Evolutionary conservation across 1,284 basidiomycete genomes (phyloP).

Genomic region (Cutaneotrichosporon sp.): DNA sequence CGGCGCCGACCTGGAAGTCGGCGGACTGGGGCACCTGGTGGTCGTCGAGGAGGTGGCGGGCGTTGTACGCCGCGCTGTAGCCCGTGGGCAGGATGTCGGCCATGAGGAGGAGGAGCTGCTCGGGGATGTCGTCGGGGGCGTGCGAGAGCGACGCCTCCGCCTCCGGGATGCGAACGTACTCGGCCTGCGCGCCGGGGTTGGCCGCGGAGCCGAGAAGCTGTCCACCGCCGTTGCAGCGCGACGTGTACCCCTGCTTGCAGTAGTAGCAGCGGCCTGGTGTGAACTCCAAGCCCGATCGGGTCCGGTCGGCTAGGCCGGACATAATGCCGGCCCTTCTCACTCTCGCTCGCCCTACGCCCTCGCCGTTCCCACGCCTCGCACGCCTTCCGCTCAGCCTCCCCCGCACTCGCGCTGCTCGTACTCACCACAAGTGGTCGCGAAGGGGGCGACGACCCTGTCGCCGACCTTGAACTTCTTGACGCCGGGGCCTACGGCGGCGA

Average conservation of each 20-base stretch:
- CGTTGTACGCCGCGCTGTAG: conserved; percentile 54
- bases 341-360: too few relatives aligned
- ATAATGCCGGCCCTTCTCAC: too few relatives aligned
- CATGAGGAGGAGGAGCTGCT: conserved; percentile 55
- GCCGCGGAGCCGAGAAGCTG: conserved; percentile 55
- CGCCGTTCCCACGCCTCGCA: background rate
- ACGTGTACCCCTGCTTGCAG: conserved; percentile 74
- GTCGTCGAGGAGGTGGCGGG: conserved; percentile 42
- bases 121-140: conserved; percentile 46
- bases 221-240: conserved; percentile 63
- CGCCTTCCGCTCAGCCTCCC: background rate
- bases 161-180: conserved; percentile 74
- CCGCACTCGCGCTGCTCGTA: conserved; percentile 47
- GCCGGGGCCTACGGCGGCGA: conserved; percentile 69
- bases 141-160: conserved; percentile 53
- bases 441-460: conserved; percentile 83
- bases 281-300: conserved; percentile 6
- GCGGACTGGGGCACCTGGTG: conserved; percentile 5
- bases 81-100: conserved; percentile 56
- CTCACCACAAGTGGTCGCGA: conserved; percentile 78
- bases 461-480: conserved; percentile 70
- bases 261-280: conserved; percentile 54
- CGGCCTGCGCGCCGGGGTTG: conserved; percentile 80
- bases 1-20: conserved; percentile 5
- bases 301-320: too few relatives aligned